phyloP scores from a whole-genome alignment of 768 basidiomycete genomes.

The Hericium erinaceus region DNA sequence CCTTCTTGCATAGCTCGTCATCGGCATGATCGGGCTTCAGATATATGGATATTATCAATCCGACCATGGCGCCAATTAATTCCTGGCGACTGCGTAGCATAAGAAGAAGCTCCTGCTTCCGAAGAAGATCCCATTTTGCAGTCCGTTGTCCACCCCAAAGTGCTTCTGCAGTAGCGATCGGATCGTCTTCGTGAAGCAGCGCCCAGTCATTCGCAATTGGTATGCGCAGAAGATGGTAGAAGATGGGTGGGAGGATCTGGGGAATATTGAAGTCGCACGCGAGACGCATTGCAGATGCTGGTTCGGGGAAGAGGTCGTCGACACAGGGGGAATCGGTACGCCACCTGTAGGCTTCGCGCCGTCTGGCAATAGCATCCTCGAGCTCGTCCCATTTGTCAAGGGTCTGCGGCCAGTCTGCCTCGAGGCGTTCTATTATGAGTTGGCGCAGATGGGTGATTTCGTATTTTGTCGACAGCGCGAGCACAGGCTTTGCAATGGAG shows the following conservation, averaged over 20 bases:
- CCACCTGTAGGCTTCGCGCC: neutral
- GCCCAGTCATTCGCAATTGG: neutral
- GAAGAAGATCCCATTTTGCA: too few species aligned
- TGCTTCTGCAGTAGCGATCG: too few species aligned
- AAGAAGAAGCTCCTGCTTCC: too few species aligned
- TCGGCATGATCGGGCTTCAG: too few species aligned
- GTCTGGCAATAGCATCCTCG: neutral
- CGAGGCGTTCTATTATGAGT: constrained; percentile 17
- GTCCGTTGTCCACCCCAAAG: too few species aligned
- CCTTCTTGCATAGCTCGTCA: too few species aligned
- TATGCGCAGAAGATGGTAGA: neutral
- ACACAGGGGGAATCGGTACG: neutral
- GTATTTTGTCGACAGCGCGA: constrained; percentile 10
- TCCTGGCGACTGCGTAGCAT: too few species aligned
- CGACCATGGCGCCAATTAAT: too few species aligned
- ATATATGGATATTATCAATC: too few species aligned
- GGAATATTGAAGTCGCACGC: neutral
- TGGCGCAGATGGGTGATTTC: constrained; percentile 12
- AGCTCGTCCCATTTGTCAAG: constrained; percentile 23
- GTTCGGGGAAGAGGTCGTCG: neutral
- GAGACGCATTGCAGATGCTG: neutral
- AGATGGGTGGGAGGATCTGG: neutral
- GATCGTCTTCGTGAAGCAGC: too few species aligned
- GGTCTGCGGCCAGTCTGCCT: constrained; percentile 20
- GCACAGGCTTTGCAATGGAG: neutral